Base-by-base conservation (phyloP, 805 yeast species). In the Saccharomycopsis fibuligera region DNA sequence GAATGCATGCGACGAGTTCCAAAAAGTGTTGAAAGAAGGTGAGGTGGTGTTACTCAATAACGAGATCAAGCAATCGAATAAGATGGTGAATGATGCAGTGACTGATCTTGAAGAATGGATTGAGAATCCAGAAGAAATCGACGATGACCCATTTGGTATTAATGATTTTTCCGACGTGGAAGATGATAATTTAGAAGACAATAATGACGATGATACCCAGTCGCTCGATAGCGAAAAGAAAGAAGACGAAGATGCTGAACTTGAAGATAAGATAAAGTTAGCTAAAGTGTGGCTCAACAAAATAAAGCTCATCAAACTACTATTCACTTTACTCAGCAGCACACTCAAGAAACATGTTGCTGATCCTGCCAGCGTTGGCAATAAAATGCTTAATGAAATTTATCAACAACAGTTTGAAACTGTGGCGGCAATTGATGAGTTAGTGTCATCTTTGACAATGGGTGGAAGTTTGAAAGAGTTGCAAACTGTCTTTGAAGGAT, bases 41-140 rank as follows among this genome's bases (percentile, higher is more conserved):
- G 73, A 77, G 43, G 53, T 78, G 16, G 83, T 80, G 2, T 58
- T 79, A 1, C 63, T 84, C 45, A 74, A 73, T 31, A 56, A 57
- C 27, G 74, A 72, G 47, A 63, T 83, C 3, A 68, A 66, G 48
- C 67, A 67, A 45, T 68, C 74, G 9, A 65, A 74, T 23, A 54
- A 59, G 1, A 59, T 84, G 48, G 67, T 83, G 5, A 74, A 70
- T 17, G 91, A 84, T 62, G 83, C 81, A 0, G 62, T 75, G n/a
- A 75, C 72, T 8, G 95, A 86, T 57, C 72, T 83, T 44, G 77
- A 69, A 19, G 86, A 78, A 50, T 86, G 91, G 86, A 58, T 81
- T 2, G 77, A 78, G 50, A 72, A 81, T 53, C 91, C 90, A 0
- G 66, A 66, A 12, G 58, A 67, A 33, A 68, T 61, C 37, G 75